Evolutionary conservation across 164 flowering plant species (phyloP), one percentile per base, ranked within the genome.

Genomic region (Santalum album): DNA sequence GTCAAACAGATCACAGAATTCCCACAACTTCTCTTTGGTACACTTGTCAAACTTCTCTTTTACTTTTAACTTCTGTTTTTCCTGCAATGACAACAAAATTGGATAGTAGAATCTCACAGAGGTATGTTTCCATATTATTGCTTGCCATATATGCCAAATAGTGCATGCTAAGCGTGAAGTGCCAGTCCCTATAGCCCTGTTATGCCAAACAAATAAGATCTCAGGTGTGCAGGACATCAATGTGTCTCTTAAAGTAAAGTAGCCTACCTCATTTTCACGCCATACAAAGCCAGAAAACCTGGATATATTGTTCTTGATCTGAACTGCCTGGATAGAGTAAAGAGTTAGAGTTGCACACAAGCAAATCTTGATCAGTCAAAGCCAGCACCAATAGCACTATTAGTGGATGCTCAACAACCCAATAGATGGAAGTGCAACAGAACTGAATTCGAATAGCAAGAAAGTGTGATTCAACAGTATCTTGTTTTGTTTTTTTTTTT

Each of bases 231-330:
- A n/a, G n/a, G n/a, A n/a, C n/a, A n/a, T n/a, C n/a, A n/a, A n/a
- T n/a, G n/a, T n/a, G n/a, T n/a, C n/a, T n/a, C n/a, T n/a, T n/a
- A n/a, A n/a, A n/a, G n/a, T n/a, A n/a, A n/a, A n/a, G n/a, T n/a
- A 21, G 15, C 20, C 59, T 68, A 86, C 99, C 97, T 85, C 96
- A 74, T 85, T 78, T 19, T 72, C 87, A 68, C 69, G 86, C 95
- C 95, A 94, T 10, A 78, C 86, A 73, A 87, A 87, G 54, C 99
- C 99, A 61, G 97, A 94, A 68, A 94, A 94, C 59, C 77, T 80
- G 24, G 76, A 78, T 40, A 94, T 77, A 44, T 94, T 81, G 35
- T 57, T 74, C 76, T 87, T 87, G 51, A 87, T 32, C 62, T 77
- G 78, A 63, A 65, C 39, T 49, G 86, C 96, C 99, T 94, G 83